phyloP scores from a whole-genome alignment of 331 rosid species.

The Pyrus hybrid region DNA sequence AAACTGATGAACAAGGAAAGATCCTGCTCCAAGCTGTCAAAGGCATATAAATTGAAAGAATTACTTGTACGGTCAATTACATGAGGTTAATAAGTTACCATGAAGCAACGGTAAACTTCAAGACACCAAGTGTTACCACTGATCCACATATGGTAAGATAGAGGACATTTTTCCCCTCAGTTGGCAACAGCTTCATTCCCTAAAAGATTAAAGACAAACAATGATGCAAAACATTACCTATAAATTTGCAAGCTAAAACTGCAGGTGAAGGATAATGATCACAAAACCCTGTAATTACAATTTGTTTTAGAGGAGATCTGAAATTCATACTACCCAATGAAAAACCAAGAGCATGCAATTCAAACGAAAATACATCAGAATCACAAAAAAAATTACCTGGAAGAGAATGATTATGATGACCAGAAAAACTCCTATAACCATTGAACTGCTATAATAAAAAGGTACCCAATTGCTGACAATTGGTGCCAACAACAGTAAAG shows the following conservation, averaged over 20 bases:
- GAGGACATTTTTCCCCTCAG: conserved; percentile 62
- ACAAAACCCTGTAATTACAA: background rate
- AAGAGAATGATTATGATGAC: conserved; percentile 66
- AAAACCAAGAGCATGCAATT: background rate
- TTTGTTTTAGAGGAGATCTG: background rate
- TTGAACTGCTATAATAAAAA: conserved; percentile 79
- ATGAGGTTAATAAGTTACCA: conserved; percentile 5
- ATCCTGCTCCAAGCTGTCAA: conserved; percentile 76
- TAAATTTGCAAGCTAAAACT: conserved; percentile 9
- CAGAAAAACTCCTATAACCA: conserved; percentile 73
- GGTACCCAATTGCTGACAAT: conserved; percentile 73
- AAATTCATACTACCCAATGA: background rate
- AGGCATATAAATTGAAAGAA: conserved; percentile 5
- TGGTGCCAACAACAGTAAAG: conserved; percentile 57
- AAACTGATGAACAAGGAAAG: conserved; percentile 54
- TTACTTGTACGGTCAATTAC: background rate
- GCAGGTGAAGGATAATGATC: background rate
- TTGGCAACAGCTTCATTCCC: conserved; percentile 89
- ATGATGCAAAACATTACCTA: background rate
- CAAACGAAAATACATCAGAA: background rate
- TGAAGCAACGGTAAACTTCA: background rate
- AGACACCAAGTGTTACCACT: conserved; percentile 43
- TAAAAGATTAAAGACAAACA: conserved; percentile 13
- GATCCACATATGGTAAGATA: conserved; percentile 66
- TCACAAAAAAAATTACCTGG: conserved; percentile 45